Conservation (phyloP, 768 basidiomycete genomes). For the Suillus subaureus region DNA sequence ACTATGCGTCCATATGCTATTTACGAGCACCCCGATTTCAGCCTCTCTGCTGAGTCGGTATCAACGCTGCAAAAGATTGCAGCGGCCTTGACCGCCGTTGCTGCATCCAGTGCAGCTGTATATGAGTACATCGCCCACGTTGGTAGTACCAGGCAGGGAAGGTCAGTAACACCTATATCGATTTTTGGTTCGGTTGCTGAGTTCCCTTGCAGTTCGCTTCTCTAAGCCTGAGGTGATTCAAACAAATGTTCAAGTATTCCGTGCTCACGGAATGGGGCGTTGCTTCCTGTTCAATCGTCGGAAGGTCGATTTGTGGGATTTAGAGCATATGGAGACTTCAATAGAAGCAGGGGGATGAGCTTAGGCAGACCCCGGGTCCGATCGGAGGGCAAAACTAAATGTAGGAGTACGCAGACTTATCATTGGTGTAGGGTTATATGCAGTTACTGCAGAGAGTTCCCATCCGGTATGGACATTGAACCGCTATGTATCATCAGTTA, state of each 20-base stretch:
- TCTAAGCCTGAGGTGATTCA: neutral
- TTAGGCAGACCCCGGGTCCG: neutral
- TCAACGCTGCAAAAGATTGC: slow-evolving; percentile 27
- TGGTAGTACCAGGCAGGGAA: slow-evolving; percentile 12
- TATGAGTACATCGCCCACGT: slow-evolving; percentile 28
- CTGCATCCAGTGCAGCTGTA: slow-evolving; percentile 34
- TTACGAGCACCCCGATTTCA: slow-evolving; percentile 36
- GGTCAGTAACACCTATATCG: slow-evolving; percentile 17
- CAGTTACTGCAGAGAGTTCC: neutral
- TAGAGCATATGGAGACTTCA: neutral
- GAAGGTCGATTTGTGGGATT: neutral
- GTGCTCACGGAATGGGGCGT: neutral
- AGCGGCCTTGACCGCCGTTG: slow-evolving; percentile 30
- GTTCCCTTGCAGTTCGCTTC: neutral
- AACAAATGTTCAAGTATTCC: neutral
- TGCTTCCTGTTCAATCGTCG: neutral
- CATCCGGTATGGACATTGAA: neutral
- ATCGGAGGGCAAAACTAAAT: neutral
- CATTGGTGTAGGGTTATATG: neutral
- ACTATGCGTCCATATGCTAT: slow-evolving; percentile 35
- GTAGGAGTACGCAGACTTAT: neutral
- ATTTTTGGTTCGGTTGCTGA: neutral
- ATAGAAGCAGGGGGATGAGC: neutral
- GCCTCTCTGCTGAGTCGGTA: slow-evolving; percentile 24
- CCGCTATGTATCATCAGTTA: neutral